Conservation (phyloP, 768 basidiomycete genomes). For the Lyophyllum decastes region DNA sequence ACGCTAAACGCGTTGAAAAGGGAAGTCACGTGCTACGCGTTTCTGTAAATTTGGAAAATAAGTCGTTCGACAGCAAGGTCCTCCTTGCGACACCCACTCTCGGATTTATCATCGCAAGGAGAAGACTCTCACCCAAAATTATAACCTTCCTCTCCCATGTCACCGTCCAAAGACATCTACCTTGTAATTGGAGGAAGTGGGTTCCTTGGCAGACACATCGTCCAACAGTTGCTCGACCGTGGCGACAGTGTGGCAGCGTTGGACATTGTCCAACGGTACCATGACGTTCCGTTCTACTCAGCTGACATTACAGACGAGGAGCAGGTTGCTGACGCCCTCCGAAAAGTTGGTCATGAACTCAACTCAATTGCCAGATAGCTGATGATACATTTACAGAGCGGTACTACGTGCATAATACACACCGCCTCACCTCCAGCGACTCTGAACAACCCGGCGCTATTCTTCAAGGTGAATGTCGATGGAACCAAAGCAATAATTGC, state of each 20-base stretch:
- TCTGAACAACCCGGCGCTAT: constrained; percentile 65
- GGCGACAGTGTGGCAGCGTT: constrained; percentile 84
- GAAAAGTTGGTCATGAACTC: constrained; percentile 53
- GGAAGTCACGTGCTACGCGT: constrained; percentile 44
- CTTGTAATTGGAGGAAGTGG: constrained; percentile 94
- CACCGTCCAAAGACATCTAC: constrained; percentile 61
- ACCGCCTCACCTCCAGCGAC: constrained; percentile 85
- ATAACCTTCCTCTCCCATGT: constrained; percentile 14
- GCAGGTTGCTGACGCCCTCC: constrained; percentile 70
- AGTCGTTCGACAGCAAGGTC: constrained; percentile 23
- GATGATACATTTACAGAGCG: constrained; percentile 48
- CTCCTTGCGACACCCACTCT: not conserved
- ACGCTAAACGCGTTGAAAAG: constrained; percentile 22
- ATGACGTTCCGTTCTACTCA: constrained; percentile 84
- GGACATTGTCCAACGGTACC: constrained; percentile 90
- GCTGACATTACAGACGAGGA: constrained; percentile 85
- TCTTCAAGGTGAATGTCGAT: constrained; percentile 92
- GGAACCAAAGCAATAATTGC: constrained; percentile 86
- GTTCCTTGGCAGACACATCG: constrained; percentile 89
- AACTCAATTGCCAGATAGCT: not conserved
- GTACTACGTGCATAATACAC: constrained; percentile 90
- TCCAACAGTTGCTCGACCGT: constrained; percentile 78
- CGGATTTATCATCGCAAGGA: constrained; percentile 2
- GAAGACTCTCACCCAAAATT: constrained; percentile 3
- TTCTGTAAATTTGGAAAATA: constrained; percentile 11